These are phyloP conservation scores for Pestalotiopsis sp. DNA, from an alignment of 2,329 filamentous ascomycete genomes.

Conservation along the genomic window DNA sequence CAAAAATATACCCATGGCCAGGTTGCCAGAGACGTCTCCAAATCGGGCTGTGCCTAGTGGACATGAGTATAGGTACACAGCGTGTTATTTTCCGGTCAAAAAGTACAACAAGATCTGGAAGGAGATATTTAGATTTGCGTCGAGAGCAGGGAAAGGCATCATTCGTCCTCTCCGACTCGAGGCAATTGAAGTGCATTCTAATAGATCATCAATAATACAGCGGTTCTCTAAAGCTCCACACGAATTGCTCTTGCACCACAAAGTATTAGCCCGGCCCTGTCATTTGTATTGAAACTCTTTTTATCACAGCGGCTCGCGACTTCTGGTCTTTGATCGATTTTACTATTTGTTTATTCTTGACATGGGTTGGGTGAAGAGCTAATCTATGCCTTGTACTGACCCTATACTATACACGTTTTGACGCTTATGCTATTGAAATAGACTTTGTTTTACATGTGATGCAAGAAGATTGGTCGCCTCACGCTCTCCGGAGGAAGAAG, in stretches of 20 bases:
- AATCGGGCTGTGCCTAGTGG: background rate
- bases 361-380: background rate
- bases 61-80: background rate
- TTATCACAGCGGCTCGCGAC: background rate
- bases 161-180: background rate
- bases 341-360: background rate
- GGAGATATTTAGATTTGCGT: constrained; percentile 8
- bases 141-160: background rate
- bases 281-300: background rate
- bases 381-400: background rate
- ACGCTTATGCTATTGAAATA: background rate
- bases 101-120: background rate
- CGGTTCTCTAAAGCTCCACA: background rate
- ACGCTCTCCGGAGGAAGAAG: constrained; percentile 24
- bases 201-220: constrained; percentile 9
- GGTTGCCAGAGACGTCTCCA: background rate
- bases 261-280: background rate
- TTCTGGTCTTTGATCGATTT: background rate
- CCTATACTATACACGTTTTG: background rate
- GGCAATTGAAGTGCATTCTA: constrained; percentile 3
- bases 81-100: constrained; percentile 2
- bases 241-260: background rate
- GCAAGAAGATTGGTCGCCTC: background rate
- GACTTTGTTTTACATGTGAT: background rate
- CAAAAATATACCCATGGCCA: constrained; percentile 6